These are phyloP conservation scores for Mycena rosella DNA, from an alignment of 768 basidiomycete species.

Conservation along the genomic window DNA sequence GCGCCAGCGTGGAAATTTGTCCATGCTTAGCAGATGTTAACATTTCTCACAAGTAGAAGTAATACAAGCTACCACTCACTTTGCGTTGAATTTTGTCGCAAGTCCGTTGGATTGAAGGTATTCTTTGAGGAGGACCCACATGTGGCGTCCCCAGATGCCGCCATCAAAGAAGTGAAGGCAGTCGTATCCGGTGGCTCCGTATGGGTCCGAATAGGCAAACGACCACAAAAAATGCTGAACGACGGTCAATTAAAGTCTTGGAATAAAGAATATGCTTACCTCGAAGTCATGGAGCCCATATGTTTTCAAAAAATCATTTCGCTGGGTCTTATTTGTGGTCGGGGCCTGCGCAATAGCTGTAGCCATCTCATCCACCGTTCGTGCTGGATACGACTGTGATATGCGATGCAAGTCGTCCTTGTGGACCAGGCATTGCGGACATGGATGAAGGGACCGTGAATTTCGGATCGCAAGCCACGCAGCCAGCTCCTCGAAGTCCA, in stretches of 20 bases:
- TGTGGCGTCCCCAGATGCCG: conserved; percentile 19
- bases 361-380: too few relatives aligned
- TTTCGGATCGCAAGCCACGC: conserved; percentile 23
- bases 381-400: too few relatives aligned
- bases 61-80: background rate
- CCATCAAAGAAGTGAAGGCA: conserved; percentile 27
- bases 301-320: conserved; percentile 18
- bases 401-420: background rate
- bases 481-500: conserved; percentile 30
- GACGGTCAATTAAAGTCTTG: background rate
- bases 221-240: conserved; percentile 26
- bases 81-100: conserved; percentile 16
- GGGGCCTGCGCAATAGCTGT: background rate
- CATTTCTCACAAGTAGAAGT: background rate
- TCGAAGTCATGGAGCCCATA: conserved; percentile 30
- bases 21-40: conserved; percentile 3
- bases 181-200: conserved; percentile 18
- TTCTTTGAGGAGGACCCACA: conserved; percentile 19
- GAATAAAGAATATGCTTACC: background rate
- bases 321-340: background rate
- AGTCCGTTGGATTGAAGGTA: conserved; percentile 11
- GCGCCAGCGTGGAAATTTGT: conserved; percentile 16
- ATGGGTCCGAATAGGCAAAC: conserved; percentile 21
- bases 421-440: conserved; percentile 18
- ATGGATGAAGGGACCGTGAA: conserved; percentile 13